These are phyloP conservation scores for Penicillium tannophilum DNA, from an alignment of 495 filamentous ascomycete genomes.

Conservation along the genomic window DNA sequence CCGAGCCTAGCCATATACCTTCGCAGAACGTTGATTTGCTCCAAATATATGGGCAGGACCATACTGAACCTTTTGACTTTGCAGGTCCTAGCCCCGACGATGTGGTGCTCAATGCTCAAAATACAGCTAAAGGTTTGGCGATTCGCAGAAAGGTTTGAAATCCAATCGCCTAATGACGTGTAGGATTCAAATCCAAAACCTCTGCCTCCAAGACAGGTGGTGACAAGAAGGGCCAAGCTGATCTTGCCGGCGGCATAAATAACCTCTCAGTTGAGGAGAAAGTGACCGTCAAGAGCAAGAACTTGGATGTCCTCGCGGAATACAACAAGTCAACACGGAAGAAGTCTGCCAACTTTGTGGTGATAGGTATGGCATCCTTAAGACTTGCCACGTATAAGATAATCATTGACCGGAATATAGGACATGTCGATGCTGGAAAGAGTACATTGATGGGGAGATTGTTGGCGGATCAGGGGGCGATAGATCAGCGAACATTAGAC, in stretches of 20 bases:
- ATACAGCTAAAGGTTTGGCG: constrained; percentile 75
- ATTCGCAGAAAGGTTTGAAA: constrained; percentile 48
- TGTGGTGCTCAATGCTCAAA: constrained; percentile 82
- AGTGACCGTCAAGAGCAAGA: constrained; percentile 78
- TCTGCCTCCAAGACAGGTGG: constrained; percentile 42
- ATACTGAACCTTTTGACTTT: constrained; percentile 67
- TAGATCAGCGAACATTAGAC: constrained; percentile 84
- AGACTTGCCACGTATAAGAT: neutral
- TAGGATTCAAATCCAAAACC: constrained; percentile 52
- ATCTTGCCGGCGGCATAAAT: constrained; percentile 53
- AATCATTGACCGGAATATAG: constrained; percentile 42
- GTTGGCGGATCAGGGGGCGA: constrained; percentile 83
- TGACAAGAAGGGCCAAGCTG: constrained; percentile 43
- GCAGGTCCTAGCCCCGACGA: constrained; percentile 94
- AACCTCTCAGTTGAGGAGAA: constrained; percentile 67
- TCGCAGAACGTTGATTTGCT: constrained; percentile 50
- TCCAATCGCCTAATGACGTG: constrained; percentile 42
- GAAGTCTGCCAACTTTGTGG: constrained; percentile 88
- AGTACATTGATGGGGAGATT: constrained; percentile 96
- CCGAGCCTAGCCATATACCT: constrained; percentile 44
- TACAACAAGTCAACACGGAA: constrained; percentile 76
- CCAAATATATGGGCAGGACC: constrained; percentile 49
- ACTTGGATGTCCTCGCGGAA: constrained; percentile 80
- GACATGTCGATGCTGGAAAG: constrained; percentile 97
- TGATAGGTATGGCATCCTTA: constrained; percentile 67